Percentiles rank a stretch among this genome's conserved stretches.
These are phyloP conservation scores for Trichocladium uniseriatum DNA, from an alignment of 495 filamentous ascomycete species.

Conservation along the genomic window DNA sequence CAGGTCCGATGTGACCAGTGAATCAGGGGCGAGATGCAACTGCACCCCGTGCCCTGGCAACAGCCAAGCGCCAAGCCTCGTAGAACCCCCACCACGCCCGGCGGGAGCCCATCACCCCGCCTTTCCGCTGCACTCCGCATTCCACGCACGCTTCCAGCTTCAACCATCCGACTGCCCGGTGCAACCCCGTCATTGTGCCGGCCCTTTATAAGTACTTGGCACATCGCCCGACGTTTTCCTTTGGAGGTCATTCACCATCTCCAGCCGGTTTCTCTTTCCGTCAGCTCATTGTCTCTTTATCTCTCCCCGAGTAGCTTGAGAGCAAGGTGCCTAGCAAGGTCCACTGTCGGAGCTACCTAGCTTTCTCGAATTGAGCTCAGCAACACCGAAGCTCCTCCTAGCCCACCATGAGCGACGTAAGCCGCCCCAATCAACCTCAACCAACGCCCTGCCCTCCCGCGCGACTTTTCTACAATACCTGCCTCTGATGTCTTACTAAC, in stretches of 20 bases:
- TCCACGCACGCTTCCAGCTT: constrained; percentile 1
- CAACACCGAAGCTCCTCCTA: background rate
- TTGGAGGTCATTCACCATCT: no score
- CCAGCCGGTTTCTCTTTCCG: background rate
- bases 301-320: background rate
- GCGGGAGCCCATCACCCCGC: constrained; percentile 4
- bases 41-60: background rate
- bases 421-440: background rate
- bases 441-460: no score
- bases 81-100: background rate
- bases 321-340: background rate
- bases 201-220: constrained; percentile 1
- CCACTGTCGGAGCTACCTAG: no score
- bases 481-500: no score
- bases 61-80: background rate
- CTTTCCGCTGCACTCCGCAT: constrained; percentile 9
- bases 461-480: no score
- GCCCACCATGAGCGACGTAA: constrained; percentile 14
- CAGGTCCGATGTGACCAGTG: no score
- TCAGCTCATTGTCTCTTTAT: background rate
- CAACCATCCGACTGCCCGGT: background rate
- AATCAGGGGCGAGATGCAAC: no score
- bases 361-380: no score
- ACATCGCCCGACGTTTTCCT: background rate
- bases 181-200: constrained; percentile 6